A percentile compares a stretch with the other conserved stretches of the same genome.
These are phyloP conservation scores for Sicyos baderoa DNA, from an alignment of 306 rosid species.

Conservation along the genomic window DNA sequence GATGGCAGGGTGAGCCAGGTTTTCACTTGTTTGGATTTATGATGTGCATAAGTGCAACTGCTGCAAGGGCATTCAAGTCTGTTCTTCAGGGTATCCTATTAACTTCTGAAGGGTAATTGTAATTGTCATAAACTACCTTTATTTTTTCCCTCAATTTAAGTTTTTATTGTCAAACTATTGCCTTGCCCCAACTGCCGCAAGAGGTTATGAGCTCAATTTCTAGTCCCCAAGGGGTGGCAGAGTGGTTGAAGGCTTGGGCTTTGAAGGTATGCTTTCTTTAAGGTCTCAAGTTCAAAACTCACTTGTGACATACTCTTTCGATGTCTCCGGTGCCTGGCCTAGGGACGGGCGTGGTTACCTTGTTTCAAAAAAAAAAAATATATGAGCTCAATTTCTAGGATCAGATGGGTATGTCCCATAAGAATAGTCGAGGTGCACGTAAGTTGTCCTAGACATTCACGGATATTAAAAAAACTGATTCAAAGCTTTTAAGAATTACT, in stretches of 20 bases:
- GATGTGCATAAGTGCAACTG: conserved; percentile 91
- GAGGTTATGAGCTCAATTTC: background rate
- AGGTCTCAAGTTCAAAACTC: too few relatives aligned
- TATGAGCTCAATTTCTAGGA: too few relatives aligned
- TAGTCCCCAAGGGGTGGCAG: too few relatives aligned
- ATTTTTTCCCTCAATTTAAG: conserved; percentile 3
- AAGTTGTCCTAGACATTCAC: too few relatives aligned
- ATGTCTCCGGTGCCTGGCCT: too few relatives aligned
- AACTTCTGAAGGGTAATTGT: conserved; percentile 81
- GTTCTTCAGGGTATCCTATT: conserved; percentile 91
- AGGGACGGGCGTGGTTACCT: too few relatives aligned
- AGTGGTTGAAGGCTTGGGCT: too few relatives aligned
- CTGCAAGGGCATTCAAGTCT: conserved; percentile 98
- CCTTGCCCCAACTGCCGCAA: background rate
- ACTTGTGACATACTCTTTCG: too few relatives aligned
- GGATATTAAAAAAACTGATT: background rate
- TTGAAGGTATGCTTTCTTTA: too few relatives aligned
- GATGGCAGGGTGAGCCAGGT: conserved; percentile 88
- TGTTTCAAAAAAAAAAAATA: too few relatives aligned
- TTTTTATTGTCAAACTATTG: background rate
- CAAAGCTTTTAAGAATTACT: background rate
- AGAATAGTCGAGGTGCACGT: background rate
- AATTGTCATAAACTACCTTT: background rate
- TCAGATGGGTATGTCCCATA: too few relatives aligned
- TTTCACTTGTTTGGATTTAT: conserved; percentile 85